Percentiles rank a stretch among this genome's conserved stretches.
Evolutionary conservation across 2,329 filamentous ascomycete species (phyloP).

Genomic region (Aspergillus phoenicis): DNA sequence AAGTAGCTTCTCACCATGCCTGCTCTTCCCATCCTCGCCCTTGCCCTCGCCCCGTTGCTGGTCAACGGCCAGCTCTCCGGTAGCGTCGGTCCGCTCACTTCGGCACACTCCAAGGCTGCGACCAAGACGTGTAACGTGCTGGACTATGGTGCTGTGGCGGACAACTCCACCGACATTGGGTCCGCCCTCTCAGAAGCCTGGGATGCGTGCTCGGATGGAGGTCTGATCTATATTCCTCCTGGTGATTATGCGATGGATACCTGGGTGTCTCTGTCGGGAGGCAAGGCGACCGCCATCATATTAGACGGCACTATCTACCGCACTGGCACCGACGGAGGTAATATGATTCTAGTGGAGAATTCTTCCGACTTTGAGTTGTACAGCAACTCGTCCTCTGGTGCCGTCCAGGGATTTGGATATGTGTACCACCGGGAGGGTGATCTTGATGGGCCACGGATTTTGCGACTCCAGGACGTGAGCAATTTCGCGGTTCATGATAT

Average conservation of each 20-base stretch:
- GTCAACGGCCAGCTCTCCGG: slow-evolving; percentile 19
- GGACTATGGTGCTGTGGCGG: slow-evolving; percentile 55
- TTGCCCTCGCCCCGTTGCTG: slow-evolving; percentile 12
- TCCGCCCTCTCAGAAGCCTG: slow-evolving; percentile 53
- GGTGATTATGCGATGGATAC: slow-evolving; percentile 55
- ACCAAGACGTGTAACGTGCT: slow-evolving; percentile 53
- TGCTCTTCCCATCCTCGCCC: slow-evolving; percentile 5
- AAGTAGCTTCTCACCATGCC: slow-evolving; percentile 8
- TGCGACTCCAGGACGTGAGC: slow-evolving; percentile 49
- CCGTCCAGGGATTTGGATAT: slow-evolving; percentile 57
- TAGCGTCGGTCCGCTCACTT: slow-evolving; percentile 18
- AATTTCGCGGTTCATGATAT: slow-evolving; percentile 56
- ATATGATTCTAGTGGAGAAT: slow-evolving; percentile 58
- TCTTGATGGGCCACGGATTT: slow-evolving; percentile 47
- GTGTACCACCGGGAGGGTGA: slow-evolving; percentile 48
- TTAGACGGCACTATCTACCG: slow-evolving; percentile 58
- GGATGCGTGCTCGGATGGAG: slow-evolving; percentile 54
- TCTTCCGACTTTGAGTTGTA: slow-evolving; percentile 58
- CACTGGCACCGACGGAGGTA: slow-evolving; percentile 53
- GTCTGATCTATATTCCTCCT: slow-evolving; percentile 53
- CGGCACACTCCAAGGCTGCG: slow-evolving; percentile 12
- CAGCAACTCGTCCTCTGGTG: slow-evolving; percentile 55
- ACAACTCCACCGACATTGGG: slow-evolving; percentile 56
- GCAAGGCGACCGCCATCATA: slow-evolving; percentile 54
- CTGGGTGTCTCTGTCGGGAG: slow-evolving; percentile 53